Evolutionary conservation across 768 basidiomycete species (phyloP).

Genomic region (Amanita phalloides): DNA sequence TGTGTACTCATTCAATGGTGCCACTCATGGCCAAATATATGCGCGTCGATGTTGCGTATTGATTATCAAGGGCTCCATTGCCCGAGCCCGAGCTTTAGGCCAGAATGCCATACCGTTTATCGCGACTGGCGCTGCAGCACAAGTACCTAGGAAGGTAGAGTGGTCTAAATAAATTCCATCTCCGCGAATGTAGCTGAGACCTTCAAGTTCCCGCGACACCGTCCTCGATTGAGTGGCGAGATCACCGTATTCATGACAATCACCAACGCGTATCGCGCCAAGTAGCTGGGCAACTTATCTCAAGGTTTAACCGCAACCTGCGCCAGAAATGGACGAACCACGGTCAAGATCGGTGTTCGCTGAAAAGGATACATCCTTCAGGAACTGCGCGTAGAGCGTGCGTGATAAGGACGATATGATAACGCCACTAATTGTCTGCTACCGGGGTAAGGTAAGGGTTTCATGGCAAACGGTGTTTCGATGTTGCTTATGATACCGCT

Average conservation of each 20-base stretch:
- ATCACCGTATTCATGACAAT: background rate
- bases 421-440: background rate
- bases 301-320: background rate
- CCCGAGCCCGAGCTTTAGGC: background rate
- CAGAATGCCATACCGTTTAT: background rate
- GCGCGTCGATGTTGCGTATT: background rate
- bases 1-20: background rate
- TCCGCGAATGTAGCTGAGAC: background rate
- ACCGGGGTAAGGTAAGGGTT: background rate
- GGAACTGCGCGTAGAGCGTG: background rate
- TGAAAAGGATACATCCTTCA: background rate
- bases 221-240: background rate
- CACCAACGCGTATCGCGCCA: background rate
- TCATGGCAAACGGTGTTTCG: no score
- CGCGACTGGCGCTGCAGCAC: no score
- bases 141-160: no score
- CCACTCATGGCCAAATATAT: background rate
- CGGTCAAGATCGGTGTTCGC: background rate
- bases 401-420: background rate
- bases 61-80: no score
- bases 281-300: background rate
- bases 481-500: no score
- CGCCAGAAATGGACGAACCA: background rate
- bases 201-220: background rate
- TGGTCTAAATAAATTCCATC: background rate